These are phyloP conservation scores for Penicillium hordei DNA, from an alignment of 2,329 filamentous ascomycete genomes.

Conservation along the genomic window DNA sequence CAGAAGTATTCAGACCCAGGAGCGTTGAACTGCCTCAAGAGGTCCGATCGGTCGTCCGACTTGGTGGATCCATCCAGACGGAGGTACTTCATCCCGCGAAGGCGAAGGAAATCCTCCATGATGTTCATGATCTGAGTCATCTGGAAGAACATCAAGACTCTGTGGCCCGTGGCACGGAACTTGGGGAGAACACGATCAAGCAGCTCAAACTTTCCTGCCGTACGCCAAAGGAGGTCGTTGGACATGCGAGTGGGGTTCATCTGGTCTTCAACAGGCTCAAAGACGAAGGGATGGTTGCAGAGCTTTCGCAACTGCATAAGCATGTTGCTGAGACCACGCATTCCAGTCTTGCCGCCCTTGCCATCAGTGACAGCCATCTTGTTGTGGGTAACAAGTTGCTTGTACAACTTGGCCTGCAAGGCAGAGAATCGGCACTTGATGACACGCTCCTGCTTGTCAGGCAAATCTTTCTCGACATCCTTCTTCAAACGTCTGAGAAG, in stretches of 20 bases:
- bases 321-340: conserved; percentile 98
- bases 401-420: conserved; percentile 89
- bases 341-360: conserved; percentile 90
- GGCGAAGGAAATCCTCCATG: conserved; percentile 95
- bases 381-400: conserved; percentile 95
- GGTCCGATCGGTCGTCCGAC: conserved; percentile 90
- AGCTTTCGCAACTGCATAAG: conserved; percentile 99
- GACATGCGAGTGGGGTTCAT: conserved; percentile 89
- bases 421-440: conserved; percentile 99
- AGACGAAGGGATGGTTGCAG: conserved; percentile 98
- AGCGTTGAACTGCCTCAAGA: conserved; percentile 85
- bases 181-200: conserved; percentile 91
- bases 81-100: conserved; percentile 79
- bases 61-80: conserved; percentile 96
- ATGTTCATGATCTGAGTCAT: conserved; percentile 99
- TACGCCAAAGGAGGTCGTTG: conserved; percentile 93
- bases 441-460: conserved; percentile 98
- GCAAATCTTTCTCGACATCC: conserved; percentile 97
- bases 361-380: conserved; percentile 91
- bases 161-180: conserved; percentile 85
- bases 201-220: conserved; percentile 94
- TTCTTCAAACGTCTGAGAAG: conserved; percentile 97
- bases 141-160: conserved; percentile 99
- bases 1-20: conserved; percentile 92
- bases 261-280: conserved; percentile 95